Base-by-base conservation (phyloP, 306 rosid genomes). In the Leucaena leucocephala region DNA sequence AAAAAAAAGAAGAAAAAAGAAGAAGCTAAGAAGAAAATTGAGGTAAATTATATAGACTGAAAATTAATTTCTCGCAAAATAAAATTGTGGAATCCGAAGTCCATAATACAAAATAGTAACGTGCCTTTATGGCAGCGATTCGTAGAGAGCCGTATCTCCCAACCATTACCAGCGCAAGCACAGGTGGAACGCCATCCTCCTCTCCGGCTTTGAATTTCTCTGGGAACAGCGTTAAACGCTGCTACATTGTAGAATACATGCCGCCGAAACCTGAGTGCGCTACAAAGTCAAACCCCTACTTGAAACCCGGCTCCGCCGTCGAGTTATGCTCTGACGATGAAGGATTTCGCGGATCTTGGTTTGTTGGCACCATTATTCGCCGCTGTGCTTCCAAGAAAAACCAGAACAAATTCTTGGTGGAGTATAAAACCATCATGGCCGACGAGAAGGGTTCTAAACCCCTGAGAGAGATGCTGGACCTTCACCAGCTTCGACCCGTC, bases 321-420 rank as follows among this genome's bases (percentile, higher is more conserved):
- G 91, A 91, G 80, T 11, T 90, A 63, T 80, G 82, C 81, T 38
- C 89, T 16, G 86, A 86, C 5, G 91, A 90, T 39, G 85, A 82
- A 2, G 94, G 94, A 12, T 90, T 90, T 73, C 86, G 81, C 45
- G 94, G 94, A 19, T 90, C 94, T 11, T 84, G 83, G 88, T 86
- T 48, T n/a, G 39, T 81, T 63, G 89, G 79, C 69, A 83, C 72
- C 49, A n/a, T 90, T 33, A 3, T 79, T 64, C 87, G 89, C 49
- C 81, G 81, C 22, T 43, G 79, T 16, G 4, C 73, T 19, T 7
- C 68, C 16, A 27, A 44, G 45, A 44, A 15, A 35, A 7, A 75
- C n/a, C 46, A 42, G 19, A 80, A 76, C 45, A 65, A 63, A 50
- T 80, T 68, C 80, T 7, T 80, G 44, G 82, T 90, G 19, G 84